Conservation (phyloP, 2,329 filamentous ascomycete species). For the Aplosporella prunicola region DNA sequence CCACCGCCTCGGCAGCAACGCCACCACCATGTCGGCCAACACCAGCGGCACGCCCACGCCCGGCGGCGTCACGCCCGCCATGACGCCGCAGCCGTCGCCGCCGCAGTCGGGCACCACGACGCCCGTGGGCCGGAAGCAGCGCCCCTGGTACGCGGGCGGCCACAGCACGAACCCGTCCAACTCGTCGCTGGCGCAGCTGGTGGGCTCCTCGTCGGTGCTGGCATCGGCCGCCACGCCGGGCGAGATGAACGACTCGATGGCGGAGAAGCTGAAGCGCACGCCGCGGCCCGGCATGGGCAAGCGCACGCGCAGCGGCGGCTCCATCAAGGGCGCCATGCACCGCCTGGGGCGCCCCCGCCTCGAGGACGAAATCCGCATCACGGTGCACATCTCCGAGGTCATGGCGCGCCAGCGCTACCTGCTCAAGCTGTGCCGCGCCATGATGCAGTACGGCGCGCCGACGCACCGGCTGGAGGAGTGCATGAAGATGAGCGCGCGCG, state of each 20-base stretch:
- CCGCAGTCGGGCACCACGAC: slow-evolving; percentile 35
- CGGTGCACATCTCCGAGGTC: slow-evolving; percentile 55
- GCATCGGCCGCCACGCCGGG: slow-evolving; percentile 29
- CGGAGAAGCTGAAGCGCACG: slow-evolving; percentile 30
- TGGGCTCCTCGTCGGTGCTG: slow-evolving; percentile 36
- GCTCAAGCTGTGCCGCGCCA: slow-evolving; percentile 69
- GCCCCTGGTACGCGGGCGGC: slow-evolving; percentile 5
- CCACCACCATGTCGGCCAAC: not conserved
- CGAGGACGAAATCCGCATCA: slow-evolving; percentile 48
- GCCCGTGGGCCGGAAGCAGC: slow-evolving; percentile 20
- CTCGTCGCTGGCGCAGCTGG: slow-evolving; percentile 34
- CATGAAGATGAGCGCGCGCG: slow-evolving; percentile 80
- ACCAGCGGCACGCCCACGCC: slow-evolving; percentile 4
- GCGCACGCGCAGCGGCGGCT: slow-evolving; percentile 27
- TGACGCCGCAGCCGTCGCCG: slow-evolving; percentile 31
- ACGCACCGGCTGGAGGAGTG: slow-evolving; percentile 89
- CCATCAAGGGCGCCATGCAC: slow-evolving; percentile 25
- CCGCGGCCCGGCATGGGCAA: slow-evolving; percentile 26
- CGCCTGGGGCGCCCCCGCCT: slow-evolving; percentile 27
- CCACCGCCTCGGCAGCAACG: slow-evolving; percentile 4
- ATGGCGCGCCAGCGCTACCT: slow-evolving; percentile 75
- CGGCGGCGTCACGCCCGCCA: slow-evolving; percentile 15
- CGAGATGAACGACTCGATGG: slow-evolving; percentile 34
- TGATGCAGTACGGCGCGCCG: slow-evolving; percentile 86
- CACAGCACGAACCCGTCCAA: slow-evolving; percentile 26